These are phyloP conservation scores for Dimargaris cristalligena DNA, from an alignment of 192 early-diverging fungal species.

Conservation along the genomic window DNA sequence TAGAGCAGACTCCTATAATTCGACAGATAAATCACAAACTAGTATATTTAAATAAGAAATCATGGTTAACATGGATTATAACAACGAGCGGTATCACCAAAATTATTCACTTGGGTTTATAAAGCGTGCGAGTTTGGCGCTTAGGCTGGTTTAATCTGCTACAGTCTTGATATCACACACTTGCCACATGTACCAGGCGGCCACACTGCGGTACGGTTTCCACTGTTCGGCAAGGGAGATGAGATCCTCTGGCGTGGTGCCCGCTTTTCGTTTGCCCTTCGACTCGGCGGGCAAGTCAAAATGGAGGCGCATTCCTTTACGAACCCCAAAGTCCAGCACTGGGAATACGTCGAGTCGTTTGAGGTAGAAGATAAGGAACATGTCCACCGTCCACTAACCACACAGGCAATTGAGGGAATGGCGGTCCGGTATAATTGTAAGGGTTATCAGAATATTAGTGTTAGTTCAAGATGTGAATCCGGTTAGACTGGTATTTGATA, in stretches of 20 bases:
- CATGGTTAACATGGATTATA: too few relatives aligned
- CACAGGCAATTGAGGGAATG: too few relatives aligned
- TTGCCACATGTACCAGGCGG: conserved; percentile 51
- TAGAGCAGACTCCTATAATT: too few relatives aligned
- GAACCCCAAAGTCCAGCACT: conserved; percentile 41
- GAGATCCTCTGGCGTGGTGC: conserved; percentile 28
- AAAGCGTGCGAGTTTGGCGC: too few relatives aligned
- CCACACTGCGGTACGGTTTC: conserved; percentile 47
- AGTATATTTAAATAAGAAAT: too few relatives aligned
- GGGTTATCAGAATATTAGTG: too few relatives aligned
- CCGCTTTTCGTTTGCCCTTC: conserved; percentile 15
- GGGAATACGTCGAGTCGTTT: conserved; percentile 53
- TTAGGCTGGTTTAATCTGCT: conserved; percentile 18
- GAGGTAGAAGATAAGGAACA: conserved; percentile 59
- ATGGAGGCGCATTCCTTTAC: conserved; percentile 43
- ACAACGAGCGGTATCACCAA: too few relatives aligned
- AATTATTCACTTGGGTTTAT: too few relatives aligned
- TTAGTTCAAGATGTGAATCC: too few relatives aligned
- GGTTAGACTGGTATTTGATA: too few relatives aligned
- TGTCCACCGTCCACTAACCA: conserved; percentile 55
- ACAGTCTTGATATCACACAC: conserved; percentile 23
- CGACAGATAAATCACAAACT: too few relatives aligned
- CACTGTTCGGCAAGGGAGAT: conserved; percentile 31
- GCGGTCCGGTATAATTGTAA: too few relatives aligned
- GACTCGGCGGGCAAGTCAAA: conserved; percentile 36